Evolutionary conservation across 176 grass and related monocot species (phyloP), one percentile per base, ranked within the genome.

Genomic region (Leersia perrieri): DNA sequence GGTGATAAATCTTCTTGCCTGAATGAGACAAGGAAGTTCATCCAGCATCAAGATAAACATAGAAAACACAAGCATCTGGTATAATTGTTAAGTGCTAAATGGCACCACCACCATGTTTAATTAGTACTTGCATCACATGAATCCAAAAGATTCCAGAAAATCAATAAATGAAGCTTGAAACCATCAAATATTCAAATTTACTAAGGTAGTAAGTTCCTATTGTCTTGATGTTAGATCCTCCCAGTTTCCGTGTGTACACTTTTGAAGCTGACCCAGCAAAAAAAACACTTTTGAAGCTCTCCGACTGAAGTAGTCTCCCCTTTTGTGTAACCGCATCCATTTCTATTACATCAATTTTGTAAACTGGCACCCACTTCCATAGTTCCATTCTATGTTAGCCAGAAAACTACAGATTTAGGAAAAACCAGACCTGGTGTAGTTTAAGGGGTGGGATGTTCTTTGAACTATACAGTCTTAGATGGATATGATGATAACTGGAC

Each of bases 1-100:
- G 12, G 88, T 98, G 72, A 98, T 93, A 80, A 95, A 98, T 80
- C 90, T 93, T 85, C 92, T 85, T 83, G 92, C 95, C 90, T 98
- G 75, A 72, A 88, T 82, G 64, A 76, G 29, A 53, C 36, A 35
- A 76, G 76, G 69, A 29, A 53, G 10, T 16, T 72, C 4, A 33
- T 40, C 18, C 18, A 23, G 5, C 41, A 29, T 64, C 13, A 33
- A 72, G 16, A 66, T 34, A 66, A 33, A 31, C 26, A 29, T 12
- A 29, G 1, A 13, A 57, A n/a, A 20, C 16, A 49, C 5, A 57
- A 57, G 22, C 20, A 55, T 55, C 51, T n/a, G 20, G 51, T 55
- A 55, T 55, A n/a, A n/a, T 55, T 55, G 51, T 55, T 9, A 55
- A 55, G 5, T 55, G 7, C 51, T 55, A 2, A n/a, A 55, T 55